Percentiles rank a stretch among this genome's conserved stretches.
phyloP scores from a whole-genome alignment of 495 filamentous ascomycete genomes.

The Neurospora sp. region DNA sequence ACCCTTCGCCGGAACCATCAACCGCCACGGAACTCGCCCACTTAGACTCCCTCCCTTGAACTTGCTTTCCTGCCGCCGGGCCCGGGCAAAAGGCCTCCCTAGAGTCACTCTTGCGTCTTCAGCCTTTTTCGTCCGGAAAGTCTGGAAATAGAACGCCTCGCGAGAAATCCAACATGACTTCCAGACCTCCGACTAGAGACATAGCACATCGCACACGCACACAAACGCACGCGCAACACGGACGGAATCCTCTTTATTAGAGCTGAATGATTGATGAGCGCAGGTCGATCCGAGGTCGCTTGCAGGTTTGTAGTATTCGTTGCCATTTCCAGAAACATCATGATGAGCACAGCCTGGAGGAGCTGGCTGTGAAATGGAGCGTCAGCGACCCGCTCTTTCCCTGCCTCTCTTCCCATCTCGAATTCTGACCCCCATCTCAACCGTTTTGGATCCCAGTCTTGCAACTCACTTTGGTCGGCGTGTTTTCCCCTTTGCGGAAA shows the following conservation, averaged over 20 bases:
- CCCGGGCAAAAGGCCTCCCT: background rate
- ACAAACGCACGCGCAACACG: background rate
- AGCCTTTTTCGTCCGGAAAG: background rate
- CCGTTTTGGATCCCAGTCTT: background rate
- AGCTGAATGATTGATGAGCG: background rate
- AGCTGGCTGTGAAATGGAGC: background rate
- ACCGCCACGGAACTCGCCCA: background rate
- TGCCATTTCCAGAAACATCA: background rate
- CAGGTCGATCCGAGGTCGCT: background rate
- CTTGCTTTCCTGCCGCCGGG: background rate
- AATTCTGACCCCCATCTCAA: background rate
- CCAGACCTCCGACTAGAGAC: background rate
- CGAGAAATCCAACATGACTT: background rate
- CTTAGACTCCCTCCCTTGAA: background rate
- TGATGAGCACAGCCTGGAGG: background rate
- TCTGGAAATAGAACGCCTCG: background rate
- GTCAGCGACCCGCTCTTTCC: background rate
- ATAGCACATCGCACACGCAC: background rate
- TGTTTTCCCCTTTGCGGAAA: background rate
- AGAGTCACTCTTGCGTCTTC: background rate
- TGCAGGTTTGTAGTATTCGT: background rate
- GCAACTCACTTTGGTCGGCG: background rate
- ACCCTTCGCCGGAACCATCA: background rate
- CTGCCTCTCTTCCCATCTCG: background rate
- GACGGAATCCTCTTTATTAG: background rate